Base-by-base conservation (phyloP, 148 eudicot genomes). In the Rhododendron simsii region DNA sequence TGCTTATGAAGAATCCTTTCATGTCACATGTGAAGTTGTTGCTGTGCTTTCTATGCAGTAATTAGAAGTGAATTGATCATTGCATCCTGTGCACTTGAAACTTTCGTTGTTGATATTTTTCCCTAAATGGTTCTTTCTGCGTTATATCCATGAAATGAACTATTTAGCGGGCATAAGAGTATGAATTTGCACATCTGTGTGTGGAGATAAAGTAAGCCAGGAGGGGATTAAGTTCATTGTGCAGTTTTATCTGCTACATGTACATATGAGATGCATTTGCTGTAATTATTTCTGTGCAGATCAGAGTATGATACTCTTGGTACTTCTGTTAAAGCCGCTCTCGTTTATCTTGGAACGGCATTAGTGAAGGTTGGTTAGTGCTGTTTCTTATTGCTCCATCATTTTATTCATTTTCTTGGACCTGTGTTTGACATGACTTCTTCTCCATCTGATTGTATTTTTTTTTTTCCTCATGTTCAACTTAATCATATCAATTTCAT, bases 281-380 rank as follows among this genome's bases (percentile, higher is more conserved):
- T 30, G n/a, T 67, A 39, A 61, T 33, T 86, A 44, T 51, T 84
- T 76, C 39, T 84, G 20, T 84, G 86, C 95, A 96, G 99, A 90
- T 97, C 99, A 3, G 99, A 97, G 92, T 97, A 95, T 85, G 99
- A 97, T 90, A 97, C 99, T 48, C 88, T 97, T 85, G 98, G 99
- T 50, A 97, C 99, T 39, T 95, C 99, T 4, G 87, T 95, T 37
- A 95, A 90, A 87, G 85, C 99, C 88, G 98, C 99, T 90, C 86
- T 92, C 87, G 99, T 97, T 85, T 97, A 97, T 89, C 98, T 97
- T 74, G 89, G 87, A 35, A 93, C 99, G 44, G 94, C 98, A 78
- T 86, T 97, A 86, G 94, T 97, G 81, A 97, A 97, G 99, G 98
- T 96, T 81, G 18, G 94, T 89, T 28, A 12, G 57, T 37, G 61